Base-by-base conservation (phyloP, 805 yeast genomes). In the Lachancea meyersii region DNA sequence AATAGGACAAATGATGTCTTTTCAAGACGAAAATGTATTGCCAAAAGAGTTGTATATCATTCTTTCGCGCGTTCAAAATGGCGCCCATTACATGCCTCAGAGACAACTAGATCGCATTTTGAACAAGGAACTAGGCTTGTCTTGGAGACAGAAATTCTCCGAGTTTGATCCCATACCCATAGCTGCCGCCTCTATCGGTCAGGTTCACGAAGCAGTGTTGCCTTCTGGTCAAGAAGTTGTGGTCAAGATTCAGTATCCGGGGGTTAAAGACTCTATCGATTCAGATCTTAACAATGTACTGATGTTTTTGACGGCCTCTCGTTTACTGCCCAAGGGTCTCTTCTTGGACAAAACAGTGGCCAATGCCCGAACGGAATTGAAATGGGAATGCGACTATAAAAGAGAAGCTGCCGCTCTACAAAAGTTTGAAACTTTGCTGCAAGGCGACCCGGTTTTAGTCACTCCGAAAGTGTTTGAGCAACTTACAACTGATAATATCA, bases 111-210 rank as follows among this genome's bases (percentile, higher is more conserved):
- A 87, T 51, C 72, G 75, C 43, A 86, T 86, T 2, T 73, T 93
- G 77, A 60, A 70, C 7, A 61, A 67, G 9, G 93, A 88, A 49
- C 73, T 93, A 41, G 97, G 97, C 11, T 19, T 38, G 4, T 70
- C 77, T 46, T 93, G 98, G 98, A 74, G 85, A 48, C 58, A 67
- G 4, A 71, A 79, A 28, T 93, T 86, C 59, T 65, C 80, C 9
- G 67, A 76, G 1, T 93, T 93, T 62, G 86, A 87, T 44, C 93
- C 86, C 50, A 72, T 82, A 18, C 98, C 98, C 4, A 77, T 93
- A 43, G 97, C 97, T 0, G 97, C 98, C 2, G 96, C 98, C 0
- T 87, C 96, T 4, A 93, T 93, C 50, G 97, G 97, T 2, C 97
- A 93, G 64, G 97, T 93, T 5, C 98, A 93, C 63, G 73, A 71